A percentile compares a stretch with the other conserved stretches of the same genome.
Conservation (phyloP, 225 moss, liverwort and hornwort species). For the Bryoerythrophyllum caledonicum region DNA sequence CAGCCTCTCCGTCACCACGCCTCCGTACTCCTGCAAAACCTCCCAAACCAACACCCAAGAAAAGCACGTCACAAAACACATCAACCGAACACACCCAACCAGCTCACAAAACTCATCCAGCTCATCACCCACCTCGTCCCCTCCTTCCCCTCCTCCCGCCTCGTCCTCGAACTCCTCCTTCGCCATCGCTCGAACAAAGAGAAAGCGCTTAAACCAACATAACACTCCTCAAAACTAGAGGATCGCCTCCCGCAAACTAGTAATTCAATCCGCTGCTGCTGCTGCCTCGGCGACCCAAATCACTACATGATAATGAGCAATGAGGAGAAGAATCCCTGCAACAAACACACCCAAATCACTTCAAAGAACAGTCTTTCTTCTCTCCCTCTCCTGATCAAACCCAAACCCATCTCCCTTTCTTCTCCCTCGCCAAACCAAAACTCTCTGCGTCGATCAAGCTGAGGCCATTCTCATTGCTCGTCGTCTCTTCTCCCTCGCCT, state of each 20-base stretch:
- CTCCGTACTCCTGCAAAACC: constrained; percentile 27
- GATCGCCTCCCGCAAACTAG: background rate
- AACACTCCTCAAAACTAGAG: no score
- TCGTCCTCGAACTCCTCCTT: constrained; percentile 30
- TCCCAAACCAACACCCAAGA: background rate
- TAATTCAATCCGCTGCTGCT: background rate
- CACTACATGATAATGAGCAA: background rate
- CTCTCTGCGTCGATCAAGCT: no score
- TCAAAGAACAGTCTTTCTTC: no score
- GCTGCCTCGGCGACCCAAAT: background rate
- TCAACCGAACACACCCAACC: background rate
- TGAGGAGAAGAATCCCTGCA: constrained; percentile 16
- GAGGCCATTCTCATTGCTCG: no score
- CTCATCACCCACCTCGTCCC: constrained; percentile 31
- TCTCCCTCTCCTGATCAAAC: no score
- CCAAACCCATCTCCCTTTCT: no score
- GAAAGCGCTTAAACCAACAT: no score
- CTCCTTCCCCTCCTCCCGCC: constrained; percentile 8
- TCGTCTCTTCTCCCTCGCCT: no score
- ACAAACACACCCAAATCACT: background rate
- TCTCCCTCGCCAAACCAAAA: no score
- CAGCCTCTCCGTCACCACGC: constrained; percentile 33
- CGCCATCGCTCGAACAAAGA: constrained; percentile 15
- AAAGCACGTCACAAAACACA: background rate
- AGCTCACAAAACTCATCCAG: background rate